Evolutionary conservation across 495 filamentous ascomycete genomes (phyloP).

Genomic region (Xylaria venustula): DNA sequence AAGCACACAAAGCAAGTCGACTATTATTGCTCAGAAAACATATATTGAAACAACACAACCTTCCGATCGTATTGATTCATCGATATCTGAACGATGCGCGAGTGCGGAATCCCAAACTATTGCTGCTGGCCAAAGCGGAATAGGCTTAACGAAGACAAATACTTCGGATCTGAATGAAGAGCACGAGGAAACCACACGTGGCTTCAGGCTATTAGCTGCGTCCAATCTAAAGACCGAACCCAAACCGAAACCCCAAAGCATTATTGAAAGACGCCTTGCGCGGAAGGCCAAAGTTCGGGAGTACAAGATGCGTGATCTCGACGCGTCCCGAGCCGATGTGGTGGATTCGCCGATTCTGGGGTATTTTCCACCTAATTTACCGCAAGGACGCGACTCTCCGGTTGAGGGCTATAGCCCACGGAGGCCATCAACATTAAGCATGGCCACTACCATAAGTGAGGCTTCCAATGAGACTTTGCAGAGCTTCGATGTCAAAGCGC

Average conservation of each 20-base stretch:
- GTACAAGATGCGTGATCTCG: slow-evolving; percentile 18
- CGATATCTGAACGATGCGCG: not conserved
- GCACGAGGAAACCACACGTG: not conserved
- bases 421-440: slow-evolving; percentile 2
- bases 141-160: not conserved
- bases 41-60: not conserved
- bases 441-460: not conserved
- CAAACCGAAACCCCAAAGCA: not conserved
- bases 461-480: not conserved
- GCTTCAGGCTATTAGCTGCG: not conserved
- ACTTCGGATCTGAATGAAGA: not conserved
- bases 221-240: not conserved
- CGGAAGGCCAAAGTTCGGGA: slow-evolving; percentile 19
- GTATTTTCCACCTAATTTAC: slow-evolving; percentile 15
- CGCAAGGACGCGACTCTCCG: not conserved
- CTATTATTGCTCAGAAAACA: not conserved
- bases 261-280: slow-evolving; percentile 17
- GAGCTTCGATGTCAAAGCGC: not conserved
- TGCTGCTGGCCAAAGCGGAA: not conserved
- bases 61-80: not conserved
- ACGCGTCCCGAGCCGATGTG: slow-evolving; percentile 9
- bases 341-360: slow-evolving; percentile 22
- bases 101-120: not conserved
- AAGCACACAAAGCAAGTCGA: not conserved
- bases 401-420: not conserved